phyloP scores from a whole-genome alignment of 176 grass and related monocot genomes.

The Musa troglodytarum region DNA sequence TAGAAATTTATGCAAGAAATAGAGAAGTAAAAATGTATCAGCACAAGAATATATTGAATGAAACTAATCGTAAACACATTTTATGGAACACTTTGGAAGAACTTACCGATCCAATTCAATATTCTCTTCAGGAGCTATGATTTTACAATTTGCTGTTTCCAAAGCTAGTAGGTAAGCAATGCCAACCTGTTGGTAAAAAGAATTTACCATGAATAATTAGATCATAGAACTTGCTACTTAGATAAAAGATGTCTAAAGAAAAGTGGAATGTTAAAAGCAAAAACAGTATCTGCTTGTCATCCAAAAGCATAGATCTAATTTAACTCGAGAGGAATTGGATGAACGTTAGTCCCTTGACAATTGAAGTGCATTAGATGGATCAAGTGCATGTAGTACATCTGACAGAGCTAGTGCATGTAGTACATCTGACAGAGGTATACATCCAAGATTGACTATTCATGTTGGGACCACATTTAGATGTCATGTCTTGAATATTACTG shows the following conservation, averaged over 20 bases:
- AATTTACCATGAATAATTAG: background rate
- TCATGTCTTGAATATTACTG: background rate
- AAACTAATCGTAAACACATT: background rate
- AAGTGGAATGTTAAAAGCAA: background rate
- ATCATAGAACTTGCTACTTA: background rate
- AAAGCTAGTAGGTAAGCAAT: conserved; percentile 92
- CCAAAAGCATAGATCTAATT: background rate
- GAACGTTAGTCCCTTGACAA: background rate
- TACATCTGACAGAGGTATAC: no score
- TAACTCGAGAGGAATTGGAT: background rate
- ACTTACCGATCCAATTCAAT: conserved; percentile 84
- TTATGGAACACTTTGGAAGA: background rate
- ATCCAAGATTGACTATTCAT: no score
- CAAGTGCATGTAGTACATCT: background rate
- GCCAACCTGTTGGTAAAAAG: conserved; percentile 55
- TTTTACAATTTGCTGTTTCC: conserved; percentile 62
- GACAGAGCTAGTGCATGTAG: no score
- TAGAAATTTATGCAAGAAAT: background rate
- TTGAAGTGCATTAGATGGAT: background rate
- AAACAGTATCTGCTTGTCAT: background rate
- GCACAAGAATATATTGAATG: background rate
- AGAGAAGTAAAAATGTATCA: background rate
- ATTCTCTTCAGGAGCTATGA: conserved; percentile 58
- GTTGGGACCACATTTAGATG: background rate
- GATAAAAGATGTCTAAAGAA: no score